Evolutionary conservation across 2,329 filamentous ascomycete genomes (phyloP).

Genomic region (Didymella glomerata): DNA sequence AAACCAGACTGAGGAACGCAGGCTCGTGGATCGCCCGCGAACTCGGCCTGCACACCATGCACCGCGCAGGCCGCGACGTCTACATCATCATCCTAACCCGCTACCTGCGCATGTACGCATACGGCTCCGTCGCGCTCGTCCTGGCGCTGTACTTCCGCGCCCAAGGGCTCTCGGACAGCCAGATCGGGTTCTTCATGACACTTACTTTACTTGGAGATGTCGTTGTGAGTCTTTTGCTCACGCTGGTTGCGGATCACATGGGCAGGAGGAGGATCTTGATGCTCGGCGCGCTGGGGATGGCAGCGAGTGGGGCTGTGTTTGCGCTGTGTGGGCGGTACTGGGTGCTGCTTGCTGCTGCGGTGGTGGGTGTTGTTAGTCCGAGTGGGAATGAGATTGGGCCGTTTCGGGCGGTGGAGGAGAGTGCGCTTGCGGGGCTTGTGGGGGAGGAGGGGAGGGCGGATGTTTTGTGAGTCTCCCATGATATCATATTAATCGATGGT

Average conservation of each 20-base stretch:
- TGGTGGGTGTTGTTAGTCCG: constrained; percentile 52
- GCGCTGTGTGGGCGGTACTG: constrained; percentile 44
- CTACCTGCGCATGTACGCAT: constrained; percentile 49
- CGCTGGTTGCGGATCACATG: constrained; percentile 48
- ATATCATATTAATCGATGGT: no score
- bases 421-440: constrained; percentile 49
- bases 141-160: constrained; percentile 49
- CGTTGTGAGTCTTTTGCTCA: constrained; percentile 47
- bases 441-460: constrained; percentile 42
- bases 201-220: constrained; percentile 53
- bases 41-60: constrained; percentile 43
- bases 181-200: constrained; percentile 54
- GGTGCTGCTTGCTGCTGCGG: constrained; percentile 45
- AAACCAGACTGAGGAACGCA: neutral
- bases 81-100: constrained; percentile 50
- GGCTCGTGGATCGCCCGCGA: constrained; percentile 24
- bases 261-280: constrained; percentile 47
- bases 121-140: constrained; percentile 49
- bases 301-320: constrained; percentile 47
- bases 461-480: constrained; percentile 33
- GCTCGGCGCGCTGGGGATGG: constrained; percentile 48
- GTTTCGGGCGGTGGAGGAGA: constrained; percentile 53
- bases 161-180: constrained; percentile 46
- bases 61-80: constrained; percentile 38
- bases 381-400: constrained; percentile 54